Conservation (phyloP, 2,329 filamentous ascomycete species). For the Fusarium sp. region DNA sequence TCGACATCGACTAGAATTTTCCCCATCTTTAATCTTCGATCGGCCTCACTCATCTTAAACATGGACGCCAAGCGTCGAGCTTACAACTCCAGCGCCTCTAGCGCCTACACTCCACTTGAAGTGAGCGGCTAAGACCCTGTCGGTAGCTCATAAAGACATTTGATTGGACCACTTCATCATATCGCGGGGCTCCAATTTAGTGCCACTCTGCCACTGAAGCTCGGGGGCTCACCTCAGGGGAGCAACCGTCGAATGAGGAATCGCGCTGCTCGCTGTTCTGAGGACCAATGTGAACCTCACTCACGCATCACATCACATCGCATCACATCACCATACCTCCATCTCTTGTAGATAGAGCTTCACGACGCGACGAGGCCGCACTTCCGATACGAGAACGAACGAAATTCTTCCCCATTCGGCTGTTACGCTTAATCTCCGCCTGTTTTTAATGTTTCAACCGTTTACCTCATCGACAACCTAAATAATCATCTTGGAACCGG, state of each 20-base stretch:
- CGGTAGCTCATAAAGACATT: neutral
- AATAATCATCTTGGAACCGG: constrained; percentile 27
- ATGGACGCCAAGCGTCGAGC: constrained; percentile 28
- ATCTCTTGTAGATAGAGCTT: constrained; percentile 30
- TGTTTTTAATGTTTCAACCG: constrained; percentile 35
- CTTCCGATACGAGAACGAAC: constrained; percentile 18
- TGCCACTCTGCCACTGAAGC: constrained; percentile 42
- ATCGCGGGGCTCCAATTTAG: constrained; percentile 46
- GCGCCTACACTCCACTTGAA: constrained; percentile 34
- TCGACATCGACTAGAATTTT: neutral
- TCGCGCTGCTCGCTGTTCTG: constrained; percentile 36
- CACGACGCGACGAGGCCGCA: constrained; percentile 26
- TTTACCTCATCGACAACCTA: constrained; percentile 29
- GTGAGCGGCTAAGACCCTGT: constrained; percentile 44
- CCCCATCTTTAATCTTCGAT: neutral
- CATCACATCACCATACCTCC: constrained; percentile 30
- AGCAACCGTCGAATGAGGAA: constrained; percentile 45
- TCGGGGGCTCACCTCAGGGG: constrained; percentile 43
- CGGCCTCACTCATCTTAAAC: constrained; percentile 27
- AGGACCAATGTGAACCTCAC: constrained; percentile 39
- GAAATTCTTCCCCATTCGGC: constrained; percentile 10
- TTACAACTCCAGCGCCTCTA: constrained; percentile 40
- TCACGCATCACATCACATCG: constrained; percentile 40
- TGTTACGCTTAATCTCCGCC: constrained; percentile 12
- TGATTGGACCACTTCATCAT: constrained; percentile 34